Evolutionary conservation across 768 basidiomycete species (phyloP), one percentile per base, ranked within the genome.

Genomic region (Leucocoprinus birnbaumii): DNA sequence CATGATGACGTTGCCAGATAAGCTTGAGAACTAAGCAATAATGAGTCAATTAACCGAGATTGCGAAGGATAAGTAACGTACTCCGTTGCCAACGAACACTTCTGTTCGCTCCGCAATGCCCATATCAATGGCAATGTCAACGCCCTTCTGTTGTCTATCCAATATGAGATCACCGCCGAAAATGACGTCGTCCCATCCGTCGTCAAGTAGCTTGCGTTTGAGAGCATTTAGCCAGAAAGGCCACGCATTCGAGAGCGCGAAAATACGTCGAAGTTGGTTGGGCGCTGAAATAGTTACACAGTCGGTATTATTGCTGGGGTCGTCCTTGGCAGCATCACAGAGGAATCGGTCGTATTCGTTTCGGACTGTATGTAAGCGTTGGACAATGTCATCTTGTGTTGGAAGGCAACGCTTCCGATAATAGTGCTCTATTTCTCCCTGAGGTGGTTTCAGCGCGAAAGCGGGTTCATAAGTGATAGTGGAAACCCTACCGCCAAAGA

Each of bases 41-140:
- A n/a, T n/a, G 35, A 40, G 18, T 22, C 48, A 14, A 3, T 56
- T 31, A 37, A n/a, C 13, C 24, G 1, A 59, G 13, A 9, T 37
- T 18, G 11, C 58, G 34, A 41, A n/a, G n/a, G 14, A 68, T 48
- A 11, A 40, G 13, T 26, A 31, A 42, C 27, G 13, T 48, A 84
- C 82, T 53, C 83, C 83, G 59, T 84, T 85, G 0, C 83, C 84
- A 6, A 85, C 67, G 61, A 84, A 85, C 40, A 83, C 78, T 60
- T 84, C 79, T 1, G 82, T 81, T 45, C 71, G 68, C 62, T 80
- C 74, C 1, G 79, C 84, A 22, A 85, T 73, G 10, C 75, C 79
- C 83, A 85, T 85, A 62, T 85, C 83, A 35, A 84, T 74, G 1
- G 80, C 82, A 63, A 76, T 76, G 22, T 68, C 70, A 2, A 84